phyloP scores from a whole-genome alignment of 2,329 filamentous ascomycete genomes.

The Lecanosticta acicola region DNA sequence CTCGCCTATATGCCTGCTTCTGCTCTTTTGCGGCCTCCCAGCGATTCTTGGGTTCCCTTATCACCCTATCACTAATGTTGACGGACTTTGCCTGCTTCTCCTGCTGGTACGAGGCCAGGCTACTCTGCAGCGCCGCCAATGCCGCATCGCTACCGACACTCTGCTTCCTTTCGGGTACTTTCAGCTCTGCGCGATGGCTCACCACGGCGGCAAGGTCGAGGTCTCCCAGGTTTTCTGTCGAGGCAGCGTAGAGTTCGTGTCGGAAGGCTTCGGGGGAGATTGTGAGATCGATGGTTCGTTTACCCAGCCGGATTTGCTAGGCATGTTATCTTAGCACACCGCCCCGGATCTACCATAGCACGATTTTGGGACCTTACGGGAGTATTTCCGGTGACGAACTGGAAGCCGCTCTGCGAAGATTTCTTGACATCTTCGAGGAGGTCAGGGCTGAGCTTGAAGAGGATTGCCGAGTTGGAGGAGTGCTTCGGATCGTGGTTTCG shows the following conservation, averaged over 20 bases:
- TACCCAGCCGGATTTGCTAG: conserved; percentile 52
- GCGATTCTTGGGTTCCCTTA: conserved; percentile 33
- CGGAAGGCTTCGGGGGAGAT: conserved; percentile 49
- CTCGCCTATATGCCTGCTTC: conserved; percentile 20
- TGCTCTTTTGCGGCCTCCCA: conserved; percentile 29
- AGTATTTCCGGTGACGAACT: conserved; percentile 31
- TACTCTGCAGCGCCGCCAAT: conserved; percentile 54
- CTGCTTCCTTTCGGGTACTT: conserved; percentile 45
- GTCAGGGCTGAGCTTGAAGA: conserved; percentile 29
- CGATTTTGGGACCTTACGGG: conserved; percentile 26
- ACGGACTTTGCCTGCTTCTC: conserved; percentile 53
- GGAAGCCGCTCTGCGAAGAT: conserved; percentile 28
- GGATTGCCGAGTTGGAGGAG: conserved; percentile 23
- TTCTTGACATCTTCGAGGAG: conserved; percentile 31
- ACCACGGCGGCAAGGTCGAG: conserved; percentile 53
- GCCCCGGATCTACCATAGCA: neutral
- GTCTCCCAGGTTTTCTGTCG: conserved; percentile 39
- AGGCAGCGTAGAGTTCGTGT: conserved; percentile 53
- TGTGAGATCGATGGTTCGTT: conserved; percentile 51
- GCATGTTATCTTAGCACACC: neutral
- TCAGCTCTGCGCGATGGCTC: conserved; percentile 47
- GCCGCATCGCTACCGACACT: conserved; percentile 55
- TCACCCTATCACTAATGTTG: conserved; percentile 31
- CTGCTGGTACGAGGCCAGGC: conserved; percentile 53
- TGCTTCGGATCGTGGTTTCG: conserved; percentile 15